Conservation (phyloP, 331 rosid species). For the Arachis monticola region DNA sequence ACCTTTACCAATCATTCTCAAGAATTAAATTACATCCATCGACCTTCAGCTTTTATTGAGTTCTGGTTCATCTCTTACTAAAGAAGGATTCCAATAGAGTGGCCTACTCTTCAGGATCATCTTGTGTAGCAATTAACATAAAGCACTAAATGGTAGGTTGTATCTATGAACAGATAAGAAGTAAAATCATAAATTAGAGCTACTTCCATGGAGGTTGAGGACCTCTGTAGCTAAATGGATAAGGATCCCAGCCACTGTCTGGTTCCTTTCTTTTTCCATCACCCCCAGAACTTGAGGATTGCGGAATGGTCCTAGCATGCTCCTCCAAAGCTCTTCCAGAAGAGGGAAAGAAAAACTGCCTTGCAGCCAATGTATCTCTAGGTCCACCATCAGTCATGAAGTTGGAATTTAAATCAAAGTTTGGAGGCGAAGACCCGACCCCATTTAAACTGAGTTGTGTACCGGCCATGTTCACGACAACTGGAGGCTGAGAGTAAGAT, state of each 20-base stretch:
- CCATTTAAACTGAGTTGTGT: constrained; percentile 71
- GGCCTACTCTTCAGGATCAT: constrained; percentile 48
- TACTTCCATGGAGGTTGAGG: constrained; percentile 94
- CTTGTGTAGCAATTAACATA: constrained; percentile 32
- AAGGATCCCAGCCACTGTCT: constrained; percentile 83
- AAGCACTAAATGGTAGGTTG: constrained; percentile 51
- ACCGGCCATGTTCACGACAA: constrained; percentile 60
- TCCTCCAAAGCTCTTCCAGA: constrained; percentile 77
- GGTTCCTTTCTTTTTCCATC: constrained; percentile 94
- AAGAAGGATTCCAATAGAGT: constrained; percentile 53
- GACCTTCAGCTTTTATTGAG: constrained; percentile 63
- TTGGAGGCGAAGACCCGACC: constrained; percentile 71
- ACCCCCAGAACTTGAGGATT: constrained; percentile 72
- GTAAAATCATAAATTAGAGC: constrained; percentile 42
- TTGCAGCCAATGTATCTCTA: constrained; percentile 64
- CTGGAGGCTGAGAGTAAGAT: constrained; percentile 69
- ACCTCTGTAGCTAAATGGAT: constrained; percentile 66
- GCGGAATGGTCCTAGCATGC: constrained; percentile 60
- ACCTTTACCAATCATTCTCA: constrained; percentile 57
- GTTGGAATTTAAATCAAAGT: constrained; percentile 80
- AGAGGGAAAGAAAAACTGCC: constrained; percentile 69
- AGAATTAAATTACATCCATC: constrained; percentile 67
- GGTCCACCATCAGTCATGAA: constrained; percentile 67
- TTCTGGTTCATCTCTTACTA: constrained; percentile 44
- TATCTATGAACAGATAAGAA: constrained; percentile 47